Evolutionary conservation across 2,329 filamentous ascomycete genomes (phyloP), one percentile per base, ranked within the genome.

Genomic region (Botrytis fragariae): DNA sequence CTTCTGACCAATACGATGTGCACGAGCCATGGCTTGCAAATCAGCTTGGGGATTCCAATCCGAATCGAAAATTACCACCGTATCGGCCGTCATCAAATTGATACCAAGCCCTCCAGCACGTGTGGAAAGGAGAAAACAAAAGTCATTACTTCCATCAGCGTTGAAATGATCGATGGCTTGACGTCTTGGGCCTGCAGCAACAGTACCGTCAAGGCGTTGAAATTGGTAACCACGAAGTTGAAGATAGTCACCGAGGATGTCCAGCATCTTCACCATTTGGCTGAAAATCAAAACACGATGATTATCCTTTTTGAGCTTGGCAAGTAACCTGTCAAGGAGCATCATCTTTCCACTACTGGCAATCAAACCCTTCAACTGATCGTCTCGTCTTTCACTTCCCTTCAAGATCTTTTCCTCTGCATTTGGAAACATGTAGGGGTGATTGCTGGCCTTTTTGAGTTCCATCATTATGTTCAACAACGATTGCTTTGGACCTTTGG

Each of bases 321-420:
- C 92, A 18, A 99, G 87, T n/a, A 99, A 90, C 81, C 95, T 94
- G 79, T 99, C 96, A 12, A 99, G 89, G 67, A 99, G 87, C 94
- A 98, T 98, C 96, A 99, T 98, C 84, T 99, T 99, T 78, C 97
- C 97, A 83, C 96, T 99, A 81, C 94, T 97, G 6, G 95, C 95
- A 80, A 99, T 97, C 74, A 99, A 88, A 32, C 93, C 93, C 81
- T 97, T 96, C 78, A 99, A 89, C 76, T 94, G 90, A 81, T 98
- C 96, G 80, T 98, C 95, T 44, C 95, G 92, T 32, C 93, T 91
- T 71, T 89, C 88, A 79, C 92, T 94, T 22, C 93, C 94, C 74
- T 89, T 91, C 69, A 98, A 84, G 20, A 98, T 93, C 77, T 92
- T 93, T 73, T 97, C 93, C 81, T 99, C 96, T 3, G 94, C 95